Conservation (phyloP, 371 early-diverging fungal species). For the Zychaea mexicana region DNA sequence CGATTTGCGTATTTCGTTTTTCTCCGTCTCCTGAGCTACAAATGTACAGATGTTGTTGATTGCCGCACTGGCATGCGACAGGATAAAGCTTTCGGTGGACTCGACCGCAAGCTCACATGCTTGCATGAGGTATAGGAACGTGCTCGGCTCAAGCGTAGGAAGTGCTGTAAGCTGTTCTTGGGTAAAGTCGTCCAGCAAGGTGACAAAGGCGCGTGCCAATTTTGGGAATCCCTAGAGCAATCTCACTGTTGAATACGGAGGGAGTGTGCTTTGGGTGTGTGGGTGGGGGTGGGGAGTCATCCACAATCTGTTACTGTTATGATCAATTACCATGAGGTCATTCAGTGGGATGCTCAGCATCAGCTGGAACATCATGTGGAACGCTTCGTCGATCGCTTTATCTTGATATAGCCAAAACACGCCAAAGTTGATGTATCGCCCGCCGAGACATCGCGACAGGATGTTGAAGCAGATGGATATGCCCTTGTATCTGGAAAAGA, state of each 20-base stretch:
- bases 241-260: too few relatives aligned
- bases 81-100: slow-evolving; percentile 52
- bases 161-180: slow-evolving; percentile 67
- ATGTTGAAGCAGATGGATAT: slow-evolving; percentile 78
- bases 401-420: slow-evolving; percentile 92
- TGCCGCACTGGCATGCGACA: slow-evolving; percentile 71
- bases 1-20: slow-evolving; percentile 14
- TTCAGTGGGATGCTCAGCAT: slow-evolving; percentile 71
- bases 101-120: slow-evolving; percentile 64
- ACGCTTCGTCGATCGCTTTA: slow-evolving; percentile 75
- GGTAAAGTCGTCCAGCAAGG: slow-evolving; percentile 65
- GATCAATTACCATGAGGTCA: slow-evolving; percentile 72
- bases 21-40: slow-evolving; percentile 67
- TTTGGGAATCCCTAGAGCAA: slow-evolving; percentile 64
- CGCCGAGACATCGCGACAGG: slow-evolving; percentile 70
- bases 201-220: slow-evolving; percentile 59
- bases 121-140: slow-evolving; percentile 63
- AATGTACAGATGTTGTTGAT: slow-evolving; percentile 75
- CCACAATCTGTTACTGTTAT: neutral
- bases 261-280: neutral
- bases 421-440: slow-evolving; percentile 90
- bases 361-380: slow-evolving; percentile 70
- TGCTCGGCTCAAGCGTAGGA: slow-evolving; percentile 51
- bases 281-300: too few relatives aligned
- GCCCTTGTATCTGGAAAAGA: slow-evolving; percentile 87